phyloP scores from a whole-genome alignment of 306 rosid species.

The Cicer arietinum region DNA sequence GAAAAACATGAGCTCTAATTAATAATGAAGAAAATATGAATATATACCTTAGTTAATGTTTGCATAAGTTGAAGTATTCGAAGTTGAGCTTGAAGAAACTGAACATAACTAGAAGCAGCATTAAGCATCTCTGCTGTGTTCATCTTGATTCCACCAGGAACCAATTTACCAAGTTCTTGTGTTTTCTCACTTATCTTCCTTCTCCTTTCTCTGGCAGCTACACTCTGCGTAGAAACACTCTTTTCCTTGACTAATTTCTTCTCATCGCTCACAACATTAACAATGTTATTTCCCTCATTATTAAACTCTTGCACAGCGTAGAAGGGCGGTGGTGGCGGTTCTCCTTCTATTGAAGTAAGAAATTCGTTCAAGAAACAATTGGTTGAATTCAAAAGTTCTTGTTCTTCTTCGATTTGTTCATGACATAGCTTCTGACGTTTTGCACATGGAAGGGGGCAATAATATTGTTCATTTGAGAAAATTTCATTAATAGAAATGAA shows the following conservation, averaged over 20 bases:
- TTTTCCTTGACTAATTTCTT: background rate
- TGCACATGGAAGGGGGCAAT: background rate
- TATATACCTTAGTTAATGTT: constrained; percentile 40
- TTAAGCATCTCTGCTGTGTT: constrained; percentile 90
- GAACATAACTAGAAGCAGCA: constrained; percentile 74
- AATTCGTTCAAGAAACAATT: constrained; percentile 3
- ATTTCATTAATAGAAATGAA: constrained; percentile 20
- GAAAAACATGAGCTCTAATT: too few relatives aligned
- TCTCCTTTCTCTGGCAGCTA: constrained; percentile 84
- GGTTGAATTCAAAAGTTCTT: background rate
- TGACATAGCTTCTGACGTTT: constrained; percentile 47
- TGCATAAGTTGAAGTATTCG: constrained; percentile 58
- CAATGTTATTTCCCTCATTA: background rate
- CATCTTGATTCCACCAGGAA: constrained; percentile 82
- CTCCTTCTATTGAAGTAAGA: background rate
- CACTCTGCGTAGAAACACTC: constrained; percentile 63
- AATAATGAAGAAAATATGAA: too few relatives aligned
- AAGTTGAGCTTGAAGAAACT: constrained; percentile 78
- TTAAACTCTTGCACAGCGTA: background rate
- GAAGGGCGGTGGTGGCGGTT: background rate
- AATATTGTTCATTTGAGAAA: background rate
- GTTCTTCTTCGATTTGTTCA: background rate
- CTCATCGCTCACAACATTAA: background rate
- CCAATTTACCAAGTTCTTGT: constrained; percentile 73
- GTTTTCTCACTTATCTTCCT: constrained; percentile 81